These are phyloP conservation scores for Vitis hybrid DNA, from an alignment of 177 flowering plant species.

Conservation along the genomic window DNA sequence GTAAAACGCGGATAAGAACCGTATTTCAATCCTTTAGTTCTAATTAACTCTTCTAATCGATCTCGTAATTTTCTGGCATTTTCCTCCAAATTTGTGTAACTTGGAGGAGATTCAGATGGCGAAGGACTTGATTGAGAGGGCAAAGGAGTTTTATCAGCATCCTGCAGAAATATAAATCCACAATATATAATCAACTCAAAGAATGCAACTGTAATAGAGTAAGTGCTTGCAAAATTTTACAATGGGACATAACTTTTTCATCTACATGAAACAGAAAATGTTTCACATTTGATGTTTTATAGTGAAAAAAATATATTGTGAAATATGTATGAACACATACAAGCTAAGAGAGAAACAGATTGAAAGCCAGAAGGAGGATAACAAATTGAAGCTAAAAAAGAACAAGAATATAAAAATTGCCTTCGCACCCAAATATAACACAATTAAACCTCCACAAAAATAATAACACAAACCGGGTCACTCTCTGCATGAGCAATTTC, in stretches of 20 bases:
- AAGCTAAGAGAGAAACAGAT: neutral
- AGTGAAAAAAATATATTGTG: neutral
- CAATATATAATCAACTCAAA: constrained; percentile 3
- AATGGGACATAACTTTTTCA: neutral
- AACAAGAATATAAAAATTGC: neutral
- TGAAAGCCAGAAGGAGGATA: neutral
- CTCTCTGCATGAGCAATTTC: constrained; percentile 65
- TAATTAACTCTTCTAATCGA: constrained; percentile 65
- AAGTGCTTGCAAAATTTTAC: neutral
- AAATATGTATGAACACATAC: neutral
- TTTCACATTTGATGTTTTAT: neutral
- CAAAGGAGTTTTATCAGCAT: constrained; percentile 26
- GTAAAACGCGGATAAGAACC: constrained; percentile 77
- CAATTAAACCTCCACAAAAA: neutral
- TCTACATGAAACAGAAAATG: neutral
- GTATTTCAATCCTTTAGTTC: constrained; percentile 55
- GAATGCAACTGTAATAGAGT: neutral
- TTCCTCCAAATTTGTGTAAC: constrained; percentile 49
- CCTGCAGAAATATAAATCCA: constrained; percentile 36
- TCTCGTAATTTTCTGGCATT: constrained; percentile 57
- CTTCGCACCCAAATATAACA: neutral
- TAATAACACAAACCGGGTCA: constrained; percentile 43
- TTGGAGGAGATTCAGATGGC: constrained; percentile 45
- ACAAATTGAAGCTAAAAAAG: neutral
- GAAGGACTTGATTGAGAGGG: constrained; percentile 32